phyloP scores from a whole-genome alignment of 2,329 filamentous ascomycete species.

The Ceratocystis albifundus region DNA sequence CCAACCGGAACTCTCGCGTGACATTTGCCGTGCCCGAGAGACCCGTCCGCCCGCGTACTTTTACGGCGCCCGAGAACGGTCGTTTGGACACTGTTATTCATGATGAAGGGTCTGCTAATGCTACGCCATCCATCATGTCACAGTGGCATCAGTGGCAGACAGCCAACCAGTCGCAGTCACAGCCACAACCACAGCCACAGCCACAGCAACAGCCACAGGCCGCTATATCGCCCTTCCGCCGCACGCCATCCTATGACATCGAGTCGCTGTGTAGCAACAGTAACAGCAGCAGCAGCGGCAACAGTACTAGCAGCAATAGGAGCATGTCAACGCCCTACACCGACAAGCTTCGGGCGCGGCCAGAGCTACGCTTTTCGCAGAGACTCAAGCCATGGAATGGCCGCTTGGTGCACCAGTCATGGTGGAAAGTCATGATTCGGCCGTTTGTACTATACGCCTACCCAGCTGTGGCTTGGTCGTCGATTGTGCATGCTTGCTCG shows the following conservation, averaged over 20 bases:
- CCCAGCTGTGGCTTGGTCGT: conserved; percentile 79
- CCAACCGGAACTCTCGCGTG: neutral
- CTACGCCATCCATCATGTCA: neutral
- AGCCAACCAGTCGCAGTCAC: neutral
- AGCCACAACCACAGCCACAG: neutral
- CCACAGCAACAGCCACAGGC: neutral
- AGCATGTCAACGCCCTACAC: conserved; percentile 47
- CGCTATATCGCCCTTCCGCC: neutral
- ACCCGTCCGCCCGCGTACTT: neutral
- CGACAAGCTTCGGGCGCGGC: conserved; percentile 52
- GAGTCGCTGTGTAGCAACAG: conserved; percentile 12
- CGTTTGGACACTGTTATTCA: neutral
- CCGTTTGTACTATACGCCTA: conserved; percentile 83
- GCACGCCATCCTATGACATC: conserved; percentile 20
- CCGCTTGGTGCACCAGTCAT: conserved; percentile 63
- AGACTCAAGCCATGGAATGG: conserved; percentile 70
- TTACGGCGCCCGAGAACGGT: conserved; percentile 1
- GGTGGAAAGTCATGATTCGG: conserved; percentile 63
- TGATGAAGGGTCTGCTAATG: neutral
- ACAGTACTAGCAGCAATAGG: neutral
- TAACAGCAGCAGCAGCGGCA: neutral
- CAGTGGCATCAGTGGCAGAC: conserved; percentile 6
- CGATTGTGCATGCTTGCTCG: conserved; percentile 72
- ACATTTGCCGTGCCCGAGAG: neutral
- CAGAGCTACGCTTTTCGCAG: conserved; percentile 59